Evolutionary conservation across 164 flowering plant species (phyloP).

Genomic region (Annona cherimola): DNA sequence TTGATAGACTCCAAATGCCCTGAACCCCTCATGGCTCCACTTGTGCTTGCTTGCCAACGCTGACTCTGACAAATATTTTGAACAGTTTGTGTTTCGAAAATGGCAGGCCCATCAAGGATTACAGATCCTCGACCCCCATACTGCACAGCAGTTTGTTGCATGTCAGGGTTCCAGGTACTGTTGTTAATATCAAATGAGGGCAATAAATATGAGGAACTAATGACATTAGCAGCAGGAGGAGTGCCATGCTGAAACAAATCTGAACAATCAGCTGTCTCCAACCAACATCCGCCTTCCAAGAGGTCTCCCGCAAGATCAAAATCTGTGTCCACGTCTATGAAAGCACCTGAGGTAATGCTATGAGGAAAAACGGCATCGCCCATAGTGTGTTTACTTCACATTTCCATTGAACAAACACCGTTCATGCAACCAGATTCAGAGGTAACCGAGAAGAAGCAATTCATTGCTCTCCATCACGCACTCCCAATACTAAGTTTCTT

Average conservation of each 20-base stretch:
- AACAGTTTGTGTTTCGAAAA: slow-evolving; percentile 14
- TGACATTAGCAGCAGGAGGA: slow-evolving; percentile 27
- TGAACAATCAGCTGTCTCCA: slow-evolving; percentile 52
- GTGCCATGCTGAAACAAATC: slow-evolving; percentile 40
- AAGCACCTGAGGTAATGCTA: slow-evolving; percentile 23
- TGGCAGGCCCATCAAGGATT: slow-evolving; percentile 20
- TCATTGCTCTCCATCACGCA: slow-evolving; percentile 1
- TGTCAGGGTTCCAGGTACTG: slow-evolving; percentile 14
- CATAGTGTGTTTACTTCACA: slow-evolving; percentile 33
- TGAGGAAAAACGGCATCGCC: slow-evolving; percentile 41
- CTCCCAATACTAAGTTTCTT: not conserved
- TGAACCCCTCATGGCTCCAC: slow-evolving; percentile 10
- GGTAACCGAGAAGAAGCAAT: not conserved
- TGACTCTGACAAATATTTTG: slow-evolving; percentile 13
- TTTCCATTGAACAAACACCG: slow-evolving; percentile 7
- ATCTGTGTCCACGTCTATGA: slow-evolving; percentile 42
- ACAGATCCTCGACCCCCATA: slow-evolving; percentile 27
- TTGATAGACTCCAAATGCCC: slow-evolving; percentile 17
- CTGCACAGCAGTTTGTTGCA: slow-evolving; percentile 19
- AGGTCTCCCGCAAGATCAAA: slow-evolving; percentile 63
- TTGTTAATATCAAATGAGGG: slow-evolving; percentile 30
- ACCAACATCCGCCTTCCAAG: slow-evolving; percentile 70
- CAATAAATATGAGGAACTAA: slow-evolving; percentile 32
- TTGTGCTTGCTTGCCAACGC: slow-evolving; percentile 8
- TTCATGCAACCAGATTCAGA: not conserved